Base-by-base conservation (phyloP, 164 flowering plant species). In the Warburgia ugandensis region DNA sequence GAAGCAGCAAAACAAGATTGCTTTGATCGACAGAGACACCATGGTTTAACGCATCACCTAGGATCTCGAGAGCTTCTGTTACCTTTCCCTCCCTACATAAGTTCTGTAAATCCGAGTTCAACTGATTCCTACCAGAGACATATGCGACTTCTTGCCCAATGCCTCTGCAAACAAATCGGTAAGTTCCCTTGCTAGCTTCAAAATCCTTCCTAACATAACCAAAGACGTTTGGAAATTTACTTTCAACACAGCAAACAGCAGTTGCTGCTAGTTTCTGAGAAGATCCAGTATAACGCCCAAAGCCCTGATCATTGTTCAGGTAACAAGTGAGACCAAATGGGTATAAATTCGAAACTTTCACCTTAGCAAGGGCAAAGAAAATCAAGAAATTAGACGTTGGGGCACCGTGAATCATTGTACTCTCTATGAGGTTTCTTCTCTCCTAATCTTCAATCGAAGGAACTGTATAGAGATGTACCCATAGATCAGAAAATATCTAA, bases 331-430 rank as follows among this genome's bases (percentile, higher is more conserved):
- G 45, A 42, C n/a, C 7, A 20, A 32, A 26, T 4, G 50, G 17
- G 30, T n/a, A 29, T 10, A 16, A 26, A 46, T 27, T 26, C 7
- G 26, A 29, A 37, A 10, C 35, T 32, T 45, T 5, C 30, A 30
- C 1, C 36, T 35, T 53, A 17, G 29, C 17, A 29, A 56, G 25
- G 21, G 52, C 29, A 16, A 10, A 45, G 21, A 50, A 43, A 16
- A 38, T 59, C 31, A 28, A 35, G 49, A 38, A 55, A 50, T n/a
- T 44, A 50, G 52, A 47, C 36, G 64, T 65, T 44, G 41, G 12
- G 8, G 43, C 14, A 6, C 47, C 50, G 36, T 36, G 47, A 43
- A 38, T 54, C 68, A 59, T 65, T 29, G 35, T 32, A 29, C 13
- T 22, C 1, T 17, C 5, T 17, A 16, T 21, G 3, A 3, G 42